These are phyloP conservation scores for Trichoderma atrobrunneum DNA, from an alignment of 2,329 filamentous ascomycete genomes.

Conservation along the genomic window DNA sequence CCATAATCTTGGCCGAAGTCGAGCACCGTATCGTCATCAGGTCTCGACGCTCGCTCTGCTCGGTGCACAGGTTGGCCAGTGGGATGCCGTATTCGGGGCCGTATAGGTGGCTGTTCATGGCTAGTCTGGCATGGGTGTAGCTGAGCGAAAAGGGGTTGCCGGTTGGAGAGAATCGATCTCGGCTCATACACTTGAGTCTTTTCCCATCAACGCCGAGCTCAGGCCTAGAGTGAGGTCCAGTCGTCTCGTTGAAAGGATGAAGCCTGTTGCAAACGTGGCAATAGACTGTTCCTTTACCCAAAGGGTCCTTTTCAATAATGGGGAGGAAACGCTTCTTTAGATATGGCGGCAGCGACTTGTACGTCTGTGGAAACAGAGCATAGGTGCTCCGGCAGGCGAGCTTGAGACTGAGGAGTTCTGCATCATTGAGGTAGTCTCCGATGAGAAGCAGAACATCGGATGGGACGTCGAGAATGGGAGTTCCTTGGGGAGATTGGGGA, in stretches of 20 bases:
- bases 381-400: slow-evolving; percentile 22
- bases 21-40: slow-evolving; percentile 19
- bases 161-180: slow-evolving; percentile 23
- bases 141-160: slow-evolving; percentile 24
- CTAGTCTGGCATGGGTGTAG: slow-evolving; percentile 25
- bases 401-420: slow-evolving; percentile 21
- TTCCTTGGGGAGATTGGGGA: not conserved
- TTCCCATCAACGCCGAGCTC: not conserved
- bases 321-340: slow-evolving; percentile 20
- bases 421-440: slow-evolving; percentile 23
- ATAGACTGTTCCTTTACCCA: slow-evolving; percentile 22
- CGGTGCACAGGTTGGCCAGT: slow-evolving; percentile 21
- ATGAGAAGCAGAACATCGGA: slow-evolving; percentile 24
- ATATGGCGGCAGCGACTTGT: slow-evolving; percentile 4
- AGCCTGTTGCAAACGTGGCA: slow-evolving; percentile 24
- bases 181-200: slow-evolving; percentile 16
- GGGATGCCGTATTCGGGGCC: slow-evolving; percentile 24
- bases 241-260: slow-evolving; percentile 21
- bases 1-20: slow-evolving; percentile 22
- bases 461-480: slow-evolving; percentile 22
- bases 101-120: slow-evolving; percentile 26
- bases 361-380: slow-evolving; percentile 4
- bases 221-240: slow-evolving; percentile 17
- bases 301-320: slow-evolving; percentile 22
- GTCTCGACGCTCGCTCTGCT: slow-evolving; percentile 20